Evolutionary conservation across 1,139 yeast genomes (phyloP).

Genomic region (Candida mesenterica): DNA sequence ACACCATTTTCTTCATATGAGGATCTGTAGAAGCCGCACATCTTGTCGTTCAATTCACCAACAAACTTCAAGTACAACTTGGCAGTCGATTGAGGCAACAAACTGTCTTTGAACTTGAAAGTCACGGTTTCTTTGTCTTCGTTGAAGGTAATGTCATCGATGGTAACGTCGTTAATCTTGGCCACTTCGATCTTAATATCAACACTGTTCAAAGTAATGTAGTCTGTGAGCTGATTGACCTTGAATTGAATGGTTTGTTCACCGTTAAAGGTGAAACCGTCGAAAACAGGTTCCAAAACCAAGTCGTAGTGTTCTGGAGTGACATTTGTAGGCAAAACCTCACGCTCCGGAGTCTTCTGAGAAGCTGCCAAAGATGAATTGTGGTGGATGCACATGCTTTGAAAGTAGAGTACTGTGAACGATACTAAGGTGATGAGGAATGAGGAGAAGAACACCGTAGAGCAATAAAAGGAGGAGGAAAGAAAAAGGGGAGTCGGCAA

Average conservation of each 20-base stretch:
- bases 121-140: conserved; percentile 63
- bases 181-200: conserved; percentile 65
- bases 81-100: conserved; percentile 44
- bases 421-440: background rate
- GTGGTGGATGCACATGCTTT: conserved; percentile 11
- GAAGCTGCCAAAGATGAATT: conserved; percentile 13
- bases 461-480: background rate
- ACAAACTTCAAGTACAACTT: conserved; percentile 55
- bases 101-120: conserved; percentile 52
- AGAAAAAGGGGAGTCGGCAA: background rate
- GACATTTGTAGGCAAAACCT: conserved; percentile 70
- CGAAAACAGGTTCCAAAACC: conserved; percentile 70
- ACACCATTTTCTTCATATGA: conserved; percentile 63
- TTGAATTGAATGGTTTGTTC: conserved; percentile 60
- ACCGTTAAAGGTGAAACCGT: conserved; percentile 70
- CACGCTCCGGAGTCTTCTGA: conserved; percentile 42
- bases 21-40: conserved; percentile 84
- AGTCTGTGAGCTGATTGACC: conserved; percentile 54
- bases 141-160: conserved; percentile 35
- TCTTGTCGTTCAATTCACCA: conserved; percentile 61
- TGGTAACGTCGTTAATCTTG: conserved; percentile 37
- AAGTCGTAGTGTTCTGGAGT: conserved; percentile 71
- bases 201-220: conserved; percentile 56
- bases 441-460: background rate
- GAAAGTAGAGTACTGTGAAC: background rate